These are phyloP conservation scores for Glarea lozoyensis DNA, from an alignment of 495 filamentous ascomycete species.

Conservation along the genomic window DNA sequence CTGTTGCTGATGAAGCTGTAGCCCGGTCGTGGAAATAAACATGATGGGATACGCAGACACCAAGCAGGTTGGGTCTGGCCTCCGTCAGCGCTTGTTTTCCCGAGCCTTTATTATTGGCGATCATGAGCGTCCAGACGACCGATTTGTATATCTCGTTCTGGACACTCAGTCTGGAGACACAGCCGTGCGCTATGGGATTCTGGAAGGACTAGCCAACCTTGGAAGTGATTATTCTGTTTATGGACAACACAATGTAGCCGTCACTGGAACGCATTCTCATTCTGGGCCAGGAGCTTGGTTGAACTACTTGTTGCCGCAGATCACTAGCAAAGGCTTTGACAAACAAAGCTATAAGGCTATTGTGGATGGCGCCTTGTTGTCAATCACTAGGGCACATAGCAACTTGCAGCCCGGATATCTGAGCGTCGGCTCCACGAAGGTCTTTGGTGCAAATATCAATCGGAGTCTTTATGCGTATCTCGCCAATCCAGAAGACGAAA, in stretches of 20 bases:
- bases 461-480: slow-evolving; percentile 87
- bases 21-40: slow-evolving; percentile 83
- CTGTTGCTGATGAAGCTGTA: slow-evolving; percentile 20
- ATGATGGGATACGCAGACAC: slow-evolving; percentile 89
- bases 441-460: slow-evolving; percentile 81
- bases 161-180: slow-evolving; percentile 90
- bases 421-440: slow-evolving; percentile 61
- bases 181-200: slow-evolving; percentile 75
- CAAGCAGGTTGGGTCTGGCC: slow-evolving; percentile 76
- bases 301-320: slow-evolving; percentile 92
- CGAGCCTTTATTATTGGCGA: slow-evolving; percentile 85
- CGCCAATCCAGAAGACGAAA: slow-evolving; percentile 75
- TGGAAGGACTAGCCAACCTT: slow-evolving; percentile 57
- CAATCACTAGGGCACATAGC: slow-evolving; percentile 75
- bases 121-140: slow-evolving; percentile 51
- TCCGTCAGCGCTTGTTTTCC: slow-evolving; percentile 84
- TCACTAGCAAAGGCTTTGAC: slow-evolving; percentile 85
- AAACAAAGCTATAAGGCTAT: slow-evolving; percentile 84
- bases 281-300: slow-evolving; percentile 90
- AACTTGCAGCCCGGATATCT: slow-evolving; percentile 63
- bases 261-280: slow-evolving; percentile 92
- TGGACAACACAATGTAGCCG: slow-evolving; percentile 73
- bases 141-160: slow-evolving; percentile 82
- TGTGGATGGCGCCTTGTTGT: slow-evolving; percentile 75
- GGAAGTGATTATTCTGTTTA: slow-evolving; percentile 67